Percentiles rank a stretch among this genome's conserved stretches.
These are phyloP conservation scores for Camellia oleifera DNA, from an alignment of 179 eudicot species.

Conservation along the genomic window DNA sequence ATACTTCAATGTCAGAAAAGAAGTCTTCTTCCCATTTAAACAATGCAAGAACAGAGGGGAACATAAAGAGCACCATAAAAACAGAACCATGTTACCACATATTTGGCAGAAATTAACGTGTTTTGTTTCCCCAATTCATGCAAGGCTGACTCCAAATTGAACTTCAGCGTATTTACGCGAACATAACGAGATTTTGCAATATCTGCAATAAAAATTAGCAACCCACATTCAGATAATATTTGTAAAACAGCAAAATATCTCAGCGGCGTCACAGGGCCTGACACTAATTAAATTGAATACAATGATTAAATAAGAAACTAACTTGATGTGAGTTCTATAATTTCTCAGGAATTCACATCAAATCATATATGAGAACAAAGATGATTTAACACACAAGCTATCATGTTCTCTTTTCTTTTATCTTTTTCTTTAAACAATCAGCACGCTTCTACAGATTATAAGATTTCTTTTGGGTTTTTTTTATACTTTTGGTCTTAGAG, in stretches of 20 bases:
- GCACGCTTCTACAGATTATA: neutral
- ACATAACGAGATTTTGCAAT: constrained; percentile 79
- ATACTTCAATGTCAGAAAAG: too few relatives aligned
- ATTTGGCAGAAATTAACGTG: constrained; percentile 25
- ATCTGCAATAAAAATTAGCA: constrained; percentile 43
- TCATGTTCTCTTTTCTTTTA: neutral
- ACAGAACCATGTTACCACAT: neutral
- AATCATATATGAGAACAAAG: neutral
- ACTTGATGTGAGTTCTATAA: neutral
- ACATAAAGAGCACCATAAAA: neutral
- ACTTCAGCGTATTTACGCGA: constrained; percentile 92
- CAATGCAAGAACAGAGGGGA: neutral
- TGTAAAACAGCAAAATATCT: neutral
- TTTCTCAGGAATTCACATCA: neutral
- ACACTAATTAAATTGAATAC: neutral
- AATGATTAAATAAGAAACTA: neutral
- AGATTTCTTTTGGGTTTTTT: neutral
- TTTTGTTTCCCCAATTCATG: constrained; percentile 41
- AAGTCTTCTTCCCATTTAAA: too few relatives aligned
- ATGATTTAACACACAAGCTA: neutral
- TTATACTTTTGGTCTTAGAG: neutral
- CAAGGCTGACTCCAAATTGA: constrained; percentile 57
- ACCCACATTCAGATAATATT: neutral
- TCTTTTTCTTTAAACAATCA: neutral
- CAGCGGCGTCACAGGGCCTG: neutral